Evolutionary conservation across 768 basidiomycete species (phyloP).

Genomic region (Mycena pura): DNA sequence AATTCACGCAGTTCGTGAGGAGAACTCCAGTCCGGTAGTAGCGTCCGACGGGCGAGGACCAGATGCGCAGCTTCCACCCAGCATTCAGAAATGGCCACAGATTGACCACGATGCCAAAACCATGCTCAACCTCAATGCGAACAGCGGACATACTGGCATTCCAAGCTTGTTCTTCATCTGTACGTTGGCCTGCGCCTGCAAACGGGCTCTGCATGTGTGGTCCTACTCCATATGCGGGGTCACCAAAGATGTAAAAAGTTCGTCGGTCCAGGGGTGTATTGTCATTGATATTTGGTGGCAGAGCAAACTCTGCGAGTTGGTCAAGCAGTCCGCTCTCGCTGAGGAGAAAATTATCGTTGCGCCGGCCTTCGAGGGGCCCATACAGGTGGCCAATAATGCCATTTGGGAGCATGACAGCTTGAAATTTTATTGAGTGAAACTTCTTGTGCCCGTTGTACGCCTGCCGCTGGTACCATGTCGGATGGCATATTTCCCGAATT

Average conservation of each 20-base stretch:
- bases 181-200: conserved; percentile 1
- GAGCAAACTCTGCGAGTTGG: neutral
- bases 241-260: conserved; percentile 33
- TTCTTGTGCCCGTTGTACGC: conserved; percentile 35
- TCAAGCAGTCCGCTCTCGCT: conserved; percentile 2
- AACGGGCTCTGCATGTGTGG: conserved; percentile 31
- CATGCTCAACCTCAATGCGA: conserved; percentile 32
- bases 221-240: conserved; percentile 33
- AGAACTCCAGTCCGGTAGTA: neutral
- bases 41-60: conserved; percentile 24
- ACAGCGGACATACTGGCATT: conserved; percentile 28
- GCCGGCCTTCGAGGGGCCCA: conserved; percentile 25
- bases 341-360: conserved; percentile 27
- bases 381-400: conserved; percentile 29
- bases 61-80: conserved; percentile 25
- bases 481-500: conserved; percentile 27
- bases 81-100: conserved; percentile 32
- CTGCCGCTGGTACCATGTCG: conserved; percentile 17
- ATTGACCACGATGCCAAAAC: conserved; percentile 26
- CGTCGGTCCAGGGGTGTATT: conserved; percentile 8
- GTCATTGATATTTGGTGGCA: neutral
- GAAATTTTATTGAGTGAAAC: conserved; percentile 31
- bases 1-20: neutral
- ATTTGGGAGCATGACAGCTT: conserved; percentile 29
- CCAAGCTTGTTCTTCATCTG: conserved; percentile 25